Evolutionary conservation across 176 grass and related monocot species (phyloP).

Genomic region (Dendrocalamus sinicus): DNA sequence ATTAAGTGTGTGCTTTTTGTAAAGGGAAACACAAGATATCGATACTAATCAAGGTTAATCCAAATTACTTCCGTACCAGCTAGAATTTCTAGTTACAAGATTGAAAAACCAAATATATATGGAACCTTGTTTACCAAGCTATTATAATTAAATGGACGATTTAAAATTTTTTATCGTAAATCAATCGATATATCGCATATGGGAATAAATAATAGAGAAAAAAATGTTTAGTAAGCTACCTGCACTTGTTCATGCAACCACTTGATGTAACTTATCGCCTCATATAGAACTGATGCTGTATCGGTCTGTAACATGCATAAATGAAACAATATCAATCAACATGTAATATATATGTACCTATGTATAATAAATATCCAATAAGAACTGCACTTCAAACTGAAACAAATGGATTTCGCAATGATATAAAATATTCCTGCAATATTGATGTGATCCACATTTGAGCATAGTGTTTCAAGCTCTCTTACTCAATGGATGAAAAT

Average conservation of each 20-base stretch:
- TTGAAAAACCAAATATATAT: not conserved
- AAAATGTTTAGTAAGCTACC: constrained; percentile 45
- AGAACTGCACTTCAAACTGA: not conserved
- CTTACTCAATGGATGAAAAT: not conserved
- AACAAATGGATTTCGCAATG: not conserved
- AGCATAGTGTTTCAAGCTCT: not conserved
- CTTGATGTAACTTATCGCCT: constrained; percentile 92
- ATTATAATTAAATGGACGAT: not conserved
- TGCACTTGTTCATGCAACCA: constrained; percentile 94
- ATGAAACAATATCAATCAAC: not conserved
- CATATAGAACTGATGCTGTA: constrained; percentile 86
- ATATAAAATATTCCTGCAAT: not conserved
- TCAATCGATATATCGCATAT: not conserved
- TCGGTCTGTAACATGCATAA: constrained; percentile 65
- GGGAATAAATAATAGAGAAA: not conserved
- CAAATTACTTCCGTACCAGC: not conserved
- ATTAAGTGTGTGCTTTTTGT: not conserved
- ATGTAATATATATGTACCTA: not conserved
- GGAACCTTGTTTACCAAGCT: not conserved
- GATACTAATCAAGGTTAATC: not conserved
- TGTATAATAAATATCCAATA: not conserved
- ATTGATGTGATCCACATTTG: not conserved
- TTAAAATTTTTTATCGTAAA: not conserved
- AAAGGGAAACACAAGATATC: not conserved
- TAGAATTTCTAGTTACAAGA: not conserved